Evolutionary conservation across 768 basidiomycete genomes (phyloP).

Genomic region (Coprinopsis sp.): DNA sequence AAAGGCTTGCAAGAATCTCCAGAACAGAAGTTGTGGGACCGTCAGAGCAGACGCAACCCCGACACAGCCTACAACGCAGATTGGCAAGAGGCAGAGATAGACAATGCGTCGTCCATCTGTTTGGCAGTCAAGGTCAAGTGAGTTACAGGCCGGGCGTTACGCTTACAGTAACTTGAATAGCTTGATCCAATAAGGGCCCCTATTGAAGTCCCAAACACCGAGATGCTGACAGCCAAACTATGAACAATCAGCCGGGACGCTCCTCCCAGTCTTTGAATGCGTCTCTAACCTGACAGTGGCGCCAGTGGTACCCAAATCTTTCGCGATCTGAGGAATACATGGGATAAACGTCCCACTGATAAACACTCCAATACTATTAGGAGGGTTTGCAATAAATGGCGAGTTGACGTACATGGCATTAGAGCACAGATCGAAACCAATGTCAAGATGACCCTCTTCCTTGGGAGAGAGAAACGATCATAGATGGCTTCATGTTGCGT

Average conservation of each 20-base stretch:
- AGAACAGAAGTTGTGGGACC: constrained; percentile 48
- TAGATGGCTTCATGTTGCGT: neutral
- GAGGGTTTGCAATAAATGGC: neutral
- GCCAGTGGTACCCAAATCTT: constrained; percentile 56
- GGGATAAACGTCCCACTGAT: constrained; percentile 67
- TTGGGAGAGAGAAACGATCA: neutral
- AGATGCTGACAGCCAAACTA: constrained; percentile 34
- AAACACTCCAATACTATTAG: constrained; percentile 42
- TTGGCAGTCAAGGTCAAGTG: neutral
- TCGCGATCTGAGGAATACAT: constrained; percentile 66
- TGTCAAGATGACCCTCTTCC: neutral
- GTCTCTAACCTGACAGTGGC: constrained; percentile 48
- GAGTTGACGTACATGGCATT: neutral
- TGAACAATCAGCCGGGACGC: neutral
- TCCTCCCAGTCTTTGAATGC: neutral
- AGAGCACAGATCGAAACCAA: neutral
- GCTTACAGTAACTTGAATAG: constrained; percentile 37
- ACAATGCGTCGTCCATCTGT: constrained; percentile 64
- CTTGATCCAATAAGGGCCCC: constrained; percentile 30
- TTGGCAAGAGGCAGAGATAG: constrained; percentile 56
- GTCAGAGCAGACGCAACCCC: constrained; percentile 48
- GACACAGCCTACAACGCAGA: constrained; percentile 54
- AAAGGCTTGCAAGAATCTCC: constrained; percentile 62
- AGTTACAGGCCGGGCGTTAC: neutral
- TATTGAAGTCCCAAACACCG: constrained; percentile 28